Evolutionary conservation across 139 green algal species (phyloP), one percentile per base, ranked within the genome.

Genomic region (Asterochloris erici): DNA sequence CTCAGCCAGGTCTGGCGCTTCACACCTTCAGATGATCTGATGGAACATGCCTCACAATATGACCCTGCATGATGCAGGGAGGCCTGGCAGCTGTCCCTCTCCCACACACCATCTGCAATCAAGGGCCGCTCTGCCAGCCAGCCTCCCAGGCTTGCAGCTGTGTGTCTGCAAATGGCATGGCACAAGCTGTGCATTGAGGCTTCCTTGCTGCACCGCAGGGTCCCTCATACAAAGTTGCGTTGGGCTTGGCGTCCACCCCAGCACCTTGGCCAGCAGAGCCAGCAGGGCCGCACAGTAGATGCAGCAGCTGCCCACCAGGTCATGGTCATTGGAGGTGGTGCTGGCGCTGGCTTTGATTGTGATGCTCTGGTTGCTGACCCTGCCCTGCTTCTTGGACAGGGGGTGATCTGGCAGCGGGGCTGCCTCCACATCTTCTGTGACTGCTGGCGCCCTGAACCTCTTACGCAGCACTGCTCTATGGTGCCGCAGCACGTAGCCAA

Each of bases 391-490:
- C 14, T 15, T 80, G 60, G 38, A n/a, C 21, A 80, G 68, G 21
- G 68, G 76, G 24, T 80, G 23, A n/a, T n/a, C 54, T 10, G 27
- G 14, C 15, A 28, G 38, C 14, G 61, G 60, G 12, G 60, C 28
- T 2, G 68, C 76, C 24, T 70, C 23, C 11, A 80, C 60, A 14
- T 80, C 76, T 14, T 80, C 76, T 54, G 38, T 54, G 38, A 54
- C 23, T 70, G n/a, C 23, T 80, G 60, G 19, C 60, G 68, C 60
- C 76, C 68, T 14, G 60, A n/a, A 6, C 68, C 60, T 12, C 54
- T 80, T n/a, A 69, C 24, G 76, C 76, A 80, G 61, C 76, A 80
- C 68, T 61, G 60, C 76, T 54, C 68, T 61, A 24, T 70, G 24
- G 10, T 54, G 47, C 24, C 38, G 60, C 10, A 80, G 23, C 13